Conservation (phyloP, 2,329 filamentous ascomycete genomes). For the Cladobotryum mycophilum region DNA sequence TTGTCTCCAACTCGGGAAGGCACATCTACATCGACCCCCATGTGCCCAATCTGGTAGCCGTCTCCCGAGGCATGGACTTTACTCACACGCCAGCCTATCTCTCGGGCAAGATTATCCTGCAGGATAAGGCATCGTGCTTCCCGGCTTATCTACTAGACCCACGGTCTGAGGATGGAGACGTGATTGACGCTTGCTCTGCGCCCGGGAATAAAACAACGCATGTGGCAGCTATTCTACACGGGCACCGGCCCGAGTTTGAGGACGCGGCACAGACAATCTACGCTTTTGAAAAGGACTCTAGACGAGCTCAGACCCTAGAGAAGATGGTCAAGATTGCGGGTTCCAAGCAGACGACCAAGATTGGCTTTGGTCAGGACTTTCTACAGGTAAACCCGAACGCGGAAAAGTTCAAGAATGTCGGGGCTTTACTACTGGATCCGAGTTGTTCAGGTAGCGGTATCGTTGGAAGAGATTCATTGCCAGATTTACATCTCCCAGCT, state of each 20-base stretch:
- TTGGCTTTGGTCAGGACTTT: constrained; percentile 76
- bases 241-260: constrained; percentile 32
- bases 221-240: constrained; percentile 65
- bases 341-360: constrained; percentile 56
- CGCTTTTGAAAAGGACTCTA: constrained; percentile 72
- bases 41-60: constrained; percentile 75
- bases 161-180: constrained; percentile 58
- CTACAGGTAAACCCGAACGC: constrained; percentile 63
- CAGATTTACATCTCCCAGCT: constrained; percentile 56
- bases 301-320: constrained; percentile 66
- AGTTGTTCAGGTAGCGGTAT: constrained; percentile 97
- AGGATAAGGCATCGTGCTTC: constrained; percentile 97
- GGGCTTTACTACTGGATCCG: constrained; percentile 78
- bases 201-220: constrained; percentile 98
- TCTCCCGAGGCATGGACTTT: constrained; percentile 66
- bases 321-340: constrained; percentile 81
- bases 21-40: constrained; percentile 68
- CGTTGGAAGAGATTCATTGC: constrained; percentile 75
- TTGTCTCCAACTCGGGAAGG: constrained; percentile 43
- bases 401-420: constrained; percentile 60
- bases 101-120: constrained; percentile 74
- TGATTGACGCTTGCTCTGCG: constrained; percentile 90
- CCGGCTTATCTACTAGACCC: constrained; percentile 82
- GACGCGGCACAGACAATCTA: constrained; percentile 46
- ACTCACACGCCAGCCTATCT: constrained; percentile 68